phyloP scores from a whole-genome alignment of 352 stramenopile genomes.

The Pythium diclinum region DNA sequence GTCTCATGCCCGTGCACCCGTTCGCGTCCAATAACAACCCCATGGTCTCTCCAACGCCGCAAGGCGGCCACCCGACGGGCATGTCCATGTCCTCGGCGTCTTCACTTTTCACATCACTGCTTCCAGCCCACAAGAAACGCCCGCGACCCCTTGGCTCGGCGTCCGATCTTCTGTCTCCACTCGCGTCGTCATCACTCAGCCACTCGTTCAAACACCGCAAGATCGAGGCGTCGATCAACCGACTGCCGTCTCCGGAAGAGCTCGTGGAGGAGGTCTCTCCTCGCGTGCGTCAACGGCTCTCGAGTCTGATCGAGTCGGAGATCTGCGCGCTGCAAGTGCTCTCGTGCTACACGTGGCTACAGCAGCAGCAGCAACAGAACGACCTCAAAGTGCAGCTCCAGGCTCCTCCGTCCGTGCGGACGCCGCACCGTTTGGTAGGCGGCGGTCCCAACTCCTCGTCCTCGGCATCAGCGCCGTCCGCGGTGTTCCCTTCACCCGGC shows the following conservation, averaged over 20 bases:
- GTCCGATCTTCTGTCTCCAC: constrained; percentile 3
- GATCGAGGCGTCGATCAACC: constrained; percentile 23
- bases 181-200: not conserved
- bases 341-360: constrained; percentile 65
- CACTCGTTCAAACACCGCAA: constrained; percentile 27
- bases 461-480: not conserved
- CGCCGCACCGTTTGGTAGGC: not conserved
- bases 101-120: not conserved
- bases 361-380: constrained; percentile 41
- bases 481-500: constrained; percentile 13
- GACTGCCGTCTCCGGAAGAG: constrained; percentile 72
- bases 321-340: constrained; percentile 80
- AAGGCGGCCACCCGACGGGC: not conserved
- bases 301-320: constrained; percentile 74
- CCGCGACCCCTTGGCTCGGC: not conserved
- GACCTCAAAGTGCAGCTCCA: constrained; percentile 30
- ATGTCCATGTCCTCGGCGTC: not conserved
- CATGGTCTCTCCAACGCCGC: not conserved
- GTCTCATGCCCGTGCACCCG: constrained; percentile 19
- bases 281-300: constrained; percentile 62
- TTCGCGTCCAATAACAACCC: constrained; percentile 21
- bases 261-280: constrained; percentile 68
- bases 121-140: constrained; percentile 11
- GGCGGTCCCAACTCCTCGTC: not conserved
- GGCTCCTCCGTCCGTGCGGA: constrained; percentile 21